These are phyloP conservation scores for Brassica nigra DNA, from an alignment of 345 rosid genomes.

Conservation along the genomic window DNA sequence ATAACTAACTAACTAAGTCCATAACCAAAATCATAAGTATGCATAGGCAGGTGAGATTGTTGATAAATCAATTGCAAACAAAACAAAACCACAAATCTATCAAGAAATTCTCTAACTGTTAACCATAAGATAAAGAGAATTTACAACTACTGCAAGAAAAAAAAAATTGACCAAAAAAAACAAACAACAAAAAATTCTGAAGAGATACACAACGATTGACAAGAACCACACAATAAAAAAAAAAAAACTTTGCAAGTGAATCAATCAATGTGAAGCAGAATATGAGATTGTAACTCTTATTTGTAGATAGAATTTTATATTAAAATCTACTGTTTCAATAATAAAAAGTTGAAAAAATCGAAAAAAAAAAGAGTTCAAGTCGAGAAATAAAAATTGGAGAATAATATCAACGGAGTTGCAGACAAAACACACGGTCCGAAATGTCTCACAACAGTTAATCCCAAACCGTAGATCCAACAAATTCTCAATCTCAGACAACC, in stretches of 20 bases:
- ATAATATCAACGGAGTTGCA: neutral
- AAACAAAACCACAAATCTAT: too few relatives aligned
- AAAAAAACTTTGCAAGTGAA: neutral
- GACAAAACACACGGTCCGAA: slow-evolving; percentile 28
- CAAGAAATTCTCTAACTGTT: too few relatives aligned
- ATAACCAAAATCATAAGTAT: too few relatives aligned
- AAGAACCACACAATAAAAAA: too few relatives aligned
- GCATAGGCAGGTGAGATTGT: too few relatives aligned
- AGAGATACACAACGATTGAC: too few relatives aligned
- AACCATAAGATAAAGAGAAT: too few relatives aligned
- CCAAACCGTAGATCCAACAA: slow-evolving; percentile 15
- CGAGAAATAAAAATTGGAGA: neutral
- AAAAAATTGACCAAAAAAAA: too few relatives aligned
- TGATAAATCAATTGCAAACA: too few relatives aligned
- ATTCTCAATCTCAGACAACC: neutral
- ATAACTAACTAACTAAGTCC: too few relatives aligned
- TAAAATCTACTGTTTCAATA: neutral
- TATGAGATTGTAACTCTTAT: neutral
- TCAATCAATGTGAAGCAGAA: slow-evolving; percentile 2
- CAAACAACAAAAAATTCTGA: too few relatives aligned
- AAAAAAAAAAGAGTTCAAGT: neutral
- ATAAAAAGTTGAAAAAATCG: neutral
- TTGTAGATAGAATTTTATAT: neutral
- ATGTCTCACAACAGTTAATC: neutral
- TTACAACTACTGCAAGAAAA: too few relatives aligned